Conservation (phyloP, 164 flowering plant genomes). For the Vitis riparia region DNA sequence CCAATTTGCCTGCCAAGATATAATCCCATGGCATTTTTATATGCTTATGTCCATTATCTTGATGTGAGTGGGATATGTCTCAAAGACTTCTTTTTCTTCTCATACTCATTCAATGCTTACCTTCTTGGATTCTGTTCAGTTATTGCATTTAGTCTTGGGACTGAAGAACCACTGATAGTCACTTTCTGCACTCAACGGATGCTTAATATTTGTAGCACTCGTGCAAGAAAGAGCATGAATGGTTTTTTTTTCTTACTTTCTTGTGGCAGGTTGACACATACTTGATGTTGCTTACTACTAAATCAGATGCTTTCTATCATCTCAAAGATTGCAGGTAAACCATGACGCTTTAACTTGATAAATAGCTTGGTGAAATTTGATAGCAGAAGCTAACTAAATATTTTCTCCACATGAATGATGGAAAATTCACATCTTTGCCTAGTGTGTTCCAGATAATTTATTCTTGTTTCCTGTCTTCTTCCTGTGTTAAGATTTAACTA, state of each 20-base stretch:
- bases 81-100: background rate
- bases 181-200: too few relatives aligned
- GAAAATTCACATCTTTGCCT: too few relatives aligned
- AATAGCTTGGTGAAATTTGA: too few relatives aligned
- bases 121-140: background rate
- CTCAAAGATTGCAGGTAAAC: conserved; percentile 94
- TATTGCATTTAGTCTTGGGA: background rate
- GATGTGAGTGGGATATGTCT: conserved; percentile 73
- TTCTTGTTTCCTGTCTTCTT: background rate
- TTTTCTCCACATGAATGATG: background rate
- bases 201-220: too few relatives aligned
- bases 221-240: too few relatives aligned
- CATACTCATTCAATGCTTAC: background rate
- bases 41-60: conserved; percentile 88
- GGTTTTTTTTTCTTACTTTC: background rate
- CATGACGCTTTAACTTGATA: background rate
- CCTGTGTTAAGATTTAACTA: conserved; percentile 6
- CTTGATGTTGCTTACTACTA: conserved; percentile 88
- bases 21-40: conserved; percentile 93
- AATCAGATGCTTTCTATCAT: conserved; percentile 95
- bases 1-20: conserved; percentile 99
- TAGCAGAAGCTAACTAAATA: background rate
- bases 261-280: conserved; percentile 80
- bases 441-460: background rate
- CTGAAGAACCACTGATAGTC: background rate